phyloP scores from a whole-genome alignment of 352 stramenopile species.

The Pythium utonaiense region DNA sequence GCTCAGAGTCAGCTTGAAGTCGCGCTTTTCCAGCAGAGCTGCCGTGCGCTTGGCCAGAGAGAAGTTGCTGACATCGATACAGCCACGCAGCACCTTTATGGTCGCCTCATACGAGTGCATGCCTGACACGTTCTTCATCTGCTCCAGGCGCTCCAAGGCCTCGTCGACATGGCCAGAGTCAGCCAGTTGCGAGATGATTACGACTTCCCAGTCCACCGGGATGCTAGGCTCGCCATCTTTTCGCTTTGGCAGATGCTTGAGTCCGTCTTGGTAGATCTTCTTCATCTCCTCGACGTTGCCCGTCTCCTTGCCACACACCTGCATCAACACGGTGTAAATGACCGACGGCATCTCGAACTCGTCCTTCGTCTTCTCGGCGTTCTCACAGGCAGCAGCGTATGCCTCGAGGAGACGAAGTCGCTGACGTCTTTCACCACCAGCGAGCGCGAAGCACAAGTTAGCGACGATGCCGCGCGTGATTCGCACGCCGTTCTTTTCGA shows the following conservation, averaged over 20 bases:
- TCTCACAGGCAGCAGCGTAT: conserved; percentile 24
- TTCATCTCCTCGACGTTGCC: conserved; percentile 31
- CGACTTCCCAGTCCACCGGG: conserved; percentile 42
- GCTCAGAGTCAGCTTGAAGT: conserved; percentile 34
- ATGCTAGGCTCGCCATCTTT: conserved; percentile 23
- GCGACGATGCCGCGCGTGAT: conserved; percentile 42
- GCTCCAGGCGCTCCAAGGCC: conserved; percentile 29
- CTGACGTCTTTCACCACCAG: conserved; percentile 46
- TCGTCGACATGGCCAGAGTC: conserved; percentile 35
- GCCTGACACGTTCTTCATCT: conserved; percentile 40
- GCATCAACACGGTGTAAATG: conserved; percentile 48
- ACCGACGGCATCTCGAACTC: conserved; percentile 39
- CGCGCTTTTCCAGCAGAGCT: conserved; percentile 36
- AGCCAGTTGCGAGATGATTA: conserved; percentile 40
- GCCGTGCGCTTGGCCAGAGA: conserved; percentile 31
- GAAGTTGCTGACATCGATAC: conserved; percentile 24
- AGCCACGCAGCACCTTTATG: conserved; percentile 37
- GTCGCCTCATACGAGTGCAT: conserved; percentile 42
- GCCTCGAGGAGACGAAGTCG: conserved; percentile 52
- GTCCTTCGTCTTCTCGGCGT: conserved; percentile 25
- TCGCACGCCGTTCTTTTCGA: conserved; percentile 32
- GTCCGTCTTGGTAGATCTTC: conserved; percentile 45
- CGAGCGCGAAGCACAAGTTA: conserved; percentile 33
- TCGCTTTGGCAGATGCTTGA: conserved; percentile 24
- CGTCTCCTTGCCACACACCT: conserved; percentile 34